Evolutionary conservation across 1,284 basidiomycete species (phyloP).

Genomic region (Melanopsichium pennsylvanicum): DNA sequence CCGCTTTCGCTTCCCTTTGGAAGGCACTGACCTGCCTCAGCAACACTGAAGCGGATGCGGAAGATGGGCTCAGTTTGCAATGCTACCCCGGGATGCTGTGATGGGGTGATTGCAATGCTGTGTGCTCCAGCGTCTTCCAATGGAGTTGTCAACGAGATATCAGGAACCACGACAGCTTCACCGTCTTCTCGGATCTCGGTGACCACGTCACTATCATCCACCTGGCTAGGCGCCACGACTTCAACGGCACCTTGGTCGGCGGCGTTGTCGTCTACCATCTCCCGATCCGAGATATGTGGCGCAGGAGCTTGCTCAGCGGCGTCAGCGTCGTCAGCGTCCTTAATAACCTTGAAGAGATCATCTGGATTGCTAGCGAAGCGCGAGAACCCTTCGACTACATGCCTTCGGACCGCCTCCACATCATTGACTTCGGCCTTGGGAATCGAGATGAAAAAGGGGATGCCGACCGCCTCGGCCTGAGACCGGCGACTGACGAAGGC

Average conservation of each 20-base stretch:
- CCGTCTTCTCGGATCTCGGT: conserved; percentile 50
- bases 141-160: conserved; percentile 1
- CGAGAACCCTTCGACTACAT: conserved; percentile 41
- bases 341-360: conserved; percentile 19
- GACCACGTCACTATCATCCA: conserved; percentile 21
- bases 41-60: conserved; percentile 38
- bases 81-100: not conserved
- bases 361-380: conserved; percentile 27
- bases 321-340: conserved; percentile 1
- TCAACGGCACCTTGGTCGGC: conserved; percentile 17
- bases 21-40: conserved; percentile 39
- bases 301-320: not conserved
- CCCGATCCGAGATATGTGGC: conserved; percentile 37
- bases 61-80: conserved; percentile 5
- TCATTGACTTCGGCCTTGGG: conserved; percentile 44
- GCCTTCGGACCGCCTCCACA: conserved; percentile 33
- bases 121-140: not conserved
- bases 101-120: not conserved
- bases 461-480: conserved; percentile 38
- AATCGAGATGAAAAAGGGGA: conserved; percentile 62
- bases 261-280: conserved; percentile 40
- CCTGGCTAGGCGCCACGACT: conserved; percentile 14
- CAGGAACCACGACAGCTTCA: conserved; percentile 38
- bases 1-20: conserved; percentile 47
- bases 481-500: conserved; percentile 40